phyloP scores from a whole-genome alignment of 371 early-diverging fungal genomes.

The Apophysomyces variabilis region DNA sequence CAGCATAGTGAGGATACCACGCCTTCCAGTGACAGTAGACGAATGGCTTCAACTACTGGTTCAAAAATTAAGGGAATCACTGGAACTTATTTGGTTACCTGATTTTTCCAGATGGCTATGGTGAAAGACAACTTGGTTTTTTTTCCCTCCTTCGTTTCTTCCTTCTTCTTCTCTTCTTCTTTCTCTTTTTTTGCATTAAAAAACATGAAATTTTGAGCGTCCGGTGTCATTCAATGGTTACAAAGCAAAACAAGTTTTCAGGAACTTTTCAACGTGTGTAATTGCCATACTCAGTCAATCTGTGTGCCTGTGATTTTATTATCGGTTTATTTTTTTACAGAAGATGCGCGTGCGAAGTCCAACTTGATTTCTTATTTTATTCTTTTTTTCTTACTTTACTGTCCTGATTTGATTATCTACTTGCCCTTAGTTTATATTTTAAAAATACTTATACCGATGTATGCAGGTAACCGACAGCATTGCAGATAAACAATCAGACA shows the following conservation, averaged over 20 bases:
- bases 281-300: neutral
- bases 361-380: neutral
- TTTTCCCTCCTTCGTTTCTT: too few species aligned
- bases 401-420: neutral
- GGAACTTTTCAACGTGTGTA: neutral
- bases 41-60: neutral
- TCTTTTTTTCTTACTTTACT: conserved; percentile 2
- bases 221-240: neutral
- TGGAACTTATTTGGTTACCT: neutral
- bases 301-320: conserved; percentile 1
- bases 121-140: neutral
- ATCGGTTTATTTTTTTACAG: neutral
- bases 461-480: too few species aligned
- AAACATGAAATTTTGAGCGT: neutral
- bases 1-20: neutral
- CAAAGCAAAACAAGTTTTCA: neutral
- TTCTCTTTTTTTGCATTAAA: conserved; percentile 1
- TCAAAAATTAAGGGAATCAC: neutral
- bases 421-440: neutral
- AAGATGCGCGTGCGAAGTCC: conserved; percentile 4
- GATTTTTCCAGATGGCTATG: neutral
- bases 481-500: too few species aligned
- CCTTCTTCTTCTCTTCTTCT: neutral
- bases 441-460: too few species aligned
- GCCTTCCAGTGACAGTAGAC: conserved; percentile 2